Conservation (phyloP, 2,329 filamentous ascomycete genomes). For the Beauveria medogensis region DNA sequence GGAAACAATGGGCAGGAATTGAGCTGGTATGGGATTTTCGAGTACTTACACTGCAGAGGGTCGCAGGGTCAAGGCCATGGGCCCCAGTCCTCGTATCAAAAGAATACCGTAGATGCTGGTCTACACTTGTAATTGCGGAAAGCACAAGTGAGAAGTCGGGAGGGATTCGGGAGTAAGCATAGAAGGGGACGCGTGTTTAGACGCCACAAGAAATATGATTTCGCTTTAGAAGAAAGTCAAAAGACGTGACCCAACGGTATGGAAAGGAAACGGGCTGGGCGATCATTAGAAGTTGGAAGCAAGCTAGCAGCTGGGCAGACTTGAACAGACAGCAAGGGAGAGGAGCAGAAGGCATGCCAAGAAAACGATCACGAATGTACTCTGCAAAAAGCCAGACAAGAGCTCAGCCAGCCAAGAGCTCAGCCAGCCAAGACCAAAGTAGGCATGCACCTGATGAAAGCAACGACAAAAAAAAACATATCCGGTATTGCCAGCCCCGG, state of each 20-base stretch:
- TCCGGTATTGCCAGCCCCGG: neutral
- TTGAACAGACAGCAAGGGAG: neutral
- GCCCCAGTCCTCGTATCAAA: neutral
- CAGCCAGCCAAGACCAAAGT: neutral
- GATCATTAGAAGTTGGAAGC: neutral
- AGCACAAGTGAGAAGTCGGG: neutral
- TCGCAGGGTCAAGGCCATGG: neutral
- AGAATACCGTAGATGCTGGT: neutral
- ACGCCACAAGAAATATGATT: neutral
- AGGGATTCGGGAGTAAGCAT: neutral
- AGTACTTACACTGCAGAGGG: neutral
- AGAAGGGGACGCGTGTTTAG: neutral
- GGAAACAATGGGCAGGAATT: constrained; percentile 3
- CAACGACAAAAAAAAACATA: neutral
- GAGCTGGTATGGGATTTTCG: neutral
- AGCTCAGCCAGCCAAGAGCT: neutral
- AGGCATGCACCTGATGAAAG: neutral
- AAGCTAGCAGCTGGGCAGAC: neutral
- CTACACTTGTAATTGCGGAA: neutral
- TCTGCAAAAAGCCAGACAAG: neutral
- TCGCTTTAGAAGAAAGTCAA: neutral
- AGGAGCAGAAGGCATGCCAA: neutral
- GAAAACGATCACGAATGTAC: neutral
- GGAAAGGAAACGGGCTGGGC: neutral
- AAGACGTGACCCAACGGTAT: neutral